phyloP scores from a whole-genome alignment of 768 basidiomycete species.

The Phlegmacium glaucopus region DNA sequence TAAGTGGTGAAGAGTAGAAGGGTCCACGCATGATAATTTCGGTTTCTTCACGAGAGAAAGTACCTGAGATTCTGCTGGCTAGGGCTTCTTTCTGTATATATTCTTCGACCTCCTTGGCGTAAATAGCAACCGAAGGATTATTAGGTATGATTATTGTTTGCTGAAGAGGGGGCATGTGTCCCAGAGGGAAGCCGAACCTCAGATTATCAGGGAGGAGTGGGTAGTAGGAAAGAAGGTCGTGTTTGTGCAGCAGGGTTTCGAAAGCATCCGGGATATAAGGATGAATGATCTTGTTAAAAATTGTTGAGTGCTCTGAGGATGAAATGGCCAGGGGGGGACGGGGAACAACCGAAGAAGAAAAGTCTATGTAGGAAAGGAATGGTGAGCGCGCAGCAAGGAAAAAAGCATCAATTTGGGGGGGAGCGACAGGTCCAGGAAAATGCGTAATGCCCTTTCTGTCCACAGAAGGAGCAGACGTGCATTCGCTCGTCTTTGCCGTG shows the following conservation, averaged over 20 bases:
- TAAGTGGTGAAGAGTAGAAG: constrained; percentile 27
- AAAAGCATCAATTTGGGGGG: not conserved
- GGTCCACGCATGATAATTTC: constrained; percentile 23
- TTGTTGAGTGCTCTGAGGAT: not conserved
- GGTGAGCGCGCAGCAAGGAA: not conserved
- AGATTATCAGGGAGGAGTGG: constrained; percentile 17
- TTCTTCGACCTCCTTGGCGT: constrained; percentile 1
- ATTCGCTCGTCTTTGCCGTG: not conserved
- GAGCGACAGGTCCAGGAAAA: constrained; percentile 4
- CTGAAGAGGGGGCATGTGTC: not conserved
- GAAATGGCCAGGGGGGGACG: not conserved
- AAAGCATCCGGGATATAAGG: constrained; percentile 19
- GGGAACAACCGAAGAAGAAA: not conserved
- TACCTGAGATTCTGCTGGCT: constrained; percentile 23
- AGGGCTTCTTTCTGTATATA: constrained; percentile 20
- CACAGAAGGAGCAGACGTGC: constrained; percentile 6
- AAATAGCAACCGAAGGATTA: no score
- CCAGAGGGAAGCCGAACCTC: constrained; percentile 15
- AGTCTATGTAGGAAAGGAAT: constrained; percentile 3
- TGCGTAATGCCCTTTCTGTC: not conserved
- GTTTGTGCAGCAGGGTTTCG: constrained; percentile 3
- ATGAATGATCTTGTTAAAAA: constrained; percentile 3
- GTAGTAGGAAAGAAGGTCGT: constrained; percentile 5
- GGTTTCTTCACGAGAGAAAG: constrained; percentile 13
- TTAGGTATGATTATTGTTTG: no score